Conservation (phyloP, 106 monocot species). For the Dioscorea alata region DNA sequence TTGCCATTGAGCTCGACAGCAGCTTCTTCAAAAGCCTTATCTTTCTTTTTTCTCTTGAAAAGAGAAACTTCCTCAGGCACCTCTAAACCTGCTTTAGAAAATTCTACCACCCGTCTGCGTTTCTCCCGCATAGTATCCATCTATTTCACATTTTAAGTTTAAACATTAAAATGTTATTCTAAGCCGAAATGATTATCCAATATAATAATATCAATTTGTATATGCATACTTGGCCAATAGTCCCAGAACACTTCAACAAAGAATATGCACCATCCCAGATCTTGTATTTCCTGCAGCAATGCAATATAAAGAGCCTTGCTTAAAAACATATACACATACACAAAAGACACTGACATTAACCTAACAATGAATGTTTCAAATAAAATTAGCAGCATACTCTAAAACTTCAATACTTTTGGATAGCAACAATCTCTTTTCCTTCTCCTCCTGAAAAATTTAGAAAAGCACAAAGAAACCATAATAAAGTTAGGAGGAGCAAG, state of each 20-base stretch:
- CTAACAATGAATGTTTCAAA: neutral
- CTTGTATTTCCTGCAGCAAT: conserved; percentile 54
- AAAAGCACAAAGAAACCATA: neutral
- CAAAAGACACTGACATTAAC: neutral
- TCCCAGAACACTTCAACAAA: conserved; percentile 78
- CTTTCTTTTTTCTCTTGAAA: conserved; percentile 28
- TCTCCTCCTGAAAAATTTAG: conserved; percentile 45
- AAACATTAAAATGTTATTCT: neutral
- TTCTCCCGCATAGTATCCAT: conserved; percentile 63
- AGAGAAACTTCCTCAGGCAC: conserved; percentile 42
- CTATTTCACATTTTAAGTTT: conserved; percentile 21
- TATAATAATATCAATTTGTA: neutral
- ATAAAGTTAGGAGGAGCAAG: neutral
- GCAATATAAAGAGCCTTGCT: neutral
- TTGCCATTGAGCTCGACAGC: neutral
- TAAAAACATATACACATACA: neutral
- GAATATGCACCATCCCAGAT: conserved; percentile 55
- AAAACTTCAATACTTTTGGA: conserved; percentile 56
- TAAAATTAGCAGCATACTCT: conserved; percentile 40
- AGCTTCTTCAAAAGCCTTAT: conserved; percentile 3
- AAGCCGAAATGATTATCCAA: neutral
- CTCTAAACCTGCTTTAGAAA: conserved; percentile 79
- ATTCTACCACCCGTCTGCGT: conserved; percentile 49
- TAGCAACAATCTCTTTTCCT: conserved; percentile 50
- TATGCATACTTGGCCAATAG: conserved; percentile 76